Base-by-base conservation (phyloP, 2,329 filamentous ascomycete species). In the Alternaria burnsii region DNA sequence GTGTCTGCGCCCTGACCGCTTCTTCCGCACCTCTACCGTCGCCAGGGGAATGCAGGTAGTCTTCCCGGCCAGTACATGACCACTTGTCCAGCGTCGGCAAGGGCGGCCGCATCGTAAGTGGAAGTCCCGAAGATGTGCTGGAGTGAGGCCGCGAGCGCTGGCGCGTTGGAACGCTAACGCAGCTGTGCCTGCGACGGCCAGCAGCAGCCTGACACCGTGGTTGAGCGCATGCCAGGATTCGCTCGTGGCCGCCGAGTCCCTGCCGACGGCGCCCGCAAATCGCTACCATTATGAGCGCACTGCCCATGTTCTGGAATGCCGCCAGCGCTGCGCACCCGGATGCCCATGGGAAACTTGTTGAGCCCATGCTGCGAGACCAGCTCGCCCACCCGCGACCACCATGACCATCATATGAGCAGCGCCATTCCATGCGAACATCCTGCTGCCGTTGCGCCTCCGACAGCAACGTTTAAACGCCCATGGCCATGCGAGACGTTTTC, bases 41-140 rank as follows among this genome's bases (percentile, higher is more conserved):
- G 63, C 69, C 69, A 71, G 69, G 68, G 68, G 68, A 65, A 69
- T 68, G 67, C 64, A 66, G 59, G 48, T 63, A 63, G 34, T 16
- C 22, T 38, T 28, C 24, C 36, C 32, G 36, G 20, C 40, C 40
- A 24, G 20, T 5, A 6, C 40, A 6, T 10, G 40, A 22, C 40
- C 20, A 42, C 18, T 16, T 42, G 40, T 58, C 66, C 47, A 58
- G 54, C 67, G 66, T 65, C 66, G 66, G 65, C 63, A 70, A 68
- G 58, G 59, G 64, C 68, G 66, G 60, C 36, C 60, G 58, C 63
- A 64, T 63, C 60, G 38, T 56, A 60, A 57, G 20, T 34, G 42
- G 46, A 22, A 48, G 44, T 60, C 56, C 55, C 62, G 57, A 18
- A 43, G 52, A 48, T 46, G n/a, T 52, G 10, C 20, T 47, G 50